A percentile compares a stretch with the other conserved stretches of the same genome.
These are phyloP conservation scores for Angophora floribunda DNA, from an alignment of 345 rosid species.

Conservation along the genomic window DNA sequence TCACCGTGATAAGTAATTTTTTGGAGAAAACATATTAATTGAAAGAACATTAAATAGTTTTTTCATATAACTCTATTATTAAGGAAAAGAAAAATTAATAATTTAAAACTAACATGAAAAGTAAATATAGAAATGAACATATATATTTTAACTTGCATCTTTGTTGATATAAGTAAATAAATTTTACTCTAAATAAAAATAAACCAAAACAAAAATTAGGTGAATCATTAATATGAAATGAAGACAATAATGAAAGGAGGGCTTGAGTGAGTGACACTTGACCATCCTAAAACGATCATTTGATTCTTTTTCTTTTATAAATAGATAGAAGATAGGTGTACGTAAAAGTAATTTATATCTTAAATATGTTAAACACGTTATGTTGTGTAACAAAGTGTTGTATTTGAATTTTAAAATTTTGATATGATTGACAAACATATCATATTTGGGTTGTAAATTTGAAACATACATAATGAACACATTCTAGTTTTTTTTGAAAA, in stretches of 20 bases:
- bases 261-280: not conserved
- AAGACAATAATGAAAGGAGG: not conserved
- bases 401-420: no score
- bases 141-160: not conserved
- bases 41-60: not conserved
- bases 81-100: not conserved
- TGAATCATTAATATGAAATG: not conserved
- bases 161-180: not conserved
- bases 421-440: no score
- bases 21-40: not conserved
- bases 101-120: not conserved
- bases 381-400: no score
- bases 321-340: no score
- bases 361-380: no score
- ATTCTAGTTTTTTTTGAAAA: no score
- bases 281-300: not conserved
- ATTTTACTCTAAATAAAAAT: no score
- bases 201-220: not conserved
- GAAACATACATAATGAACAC: no score
- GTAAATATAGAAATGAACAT: not conserved
- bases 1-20: not conserved
- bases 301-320: no score
- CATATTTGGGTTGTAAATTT: no score
- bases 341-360: no score
- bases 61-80: no score